Base-by-base conservation (phyloP, 78 protist genomes). In the Guillardia theta region DNA sequence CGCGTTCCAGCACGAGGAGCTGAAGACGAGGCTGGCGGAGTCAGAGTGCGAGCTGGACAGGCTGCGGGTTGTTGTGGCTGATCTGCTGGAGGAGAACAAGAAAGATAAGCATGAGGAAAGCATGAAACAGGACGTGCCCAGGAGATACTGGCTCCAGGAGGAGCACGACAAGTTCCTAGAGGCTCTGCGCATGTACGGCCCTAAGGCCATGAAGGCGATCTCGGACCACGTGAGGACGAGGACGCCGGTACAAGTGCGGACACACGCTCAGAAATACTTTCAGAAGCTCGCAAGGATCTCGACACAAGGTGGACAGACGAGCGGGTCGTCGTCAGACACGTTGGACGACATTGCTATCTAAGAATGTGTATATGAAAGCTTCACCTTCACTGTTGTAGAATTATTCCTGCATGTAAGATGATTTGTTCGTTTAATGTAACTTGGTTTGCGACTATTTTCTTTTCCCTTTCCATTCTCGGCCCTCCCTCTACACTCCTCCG, bases 201-300 rank as follows among this genome's bases (percentile, higher is more conserved):
- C 90, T 22, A 78, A 78, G 48, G 18, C 18, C 1, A 19, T 78
- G 43, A 78, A 78, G 12, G 90, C 90, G 33, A 78, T 78, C 48
- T 46, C 90, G 1, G 45, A 70, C 15, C 27, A 27, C 6, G 90
- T 78, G 9, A 48, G 90, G 0, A 43, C 90, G 1, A 12, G 90
- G 15, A 27, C 90, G 24, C 53, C 90, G 50, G 44, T 50, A 18
- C 90, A 78, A 36, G 90, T 78, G 48, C 90, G 90, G 24, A 78
- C 90, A 37, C 90, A 78, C 50, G 90, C 90, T 30, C 90, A 78
- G 9, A 78, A 78, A n/a, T 78, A 78, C 90, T 78, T n/a, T 43
- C 45, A 27, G 50, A 78, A 78, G 12, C 47, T 78, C 33, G 90
- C 33, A 36, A 45, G 90, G 44, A 78, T 78, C n/a, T n/a, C n/a